Percentiles rank a stretch among this genome's conserved stretches.
phyloP scores from a whole-genome alignment of 306 rosid species.

The Myrica gale region DNA sequence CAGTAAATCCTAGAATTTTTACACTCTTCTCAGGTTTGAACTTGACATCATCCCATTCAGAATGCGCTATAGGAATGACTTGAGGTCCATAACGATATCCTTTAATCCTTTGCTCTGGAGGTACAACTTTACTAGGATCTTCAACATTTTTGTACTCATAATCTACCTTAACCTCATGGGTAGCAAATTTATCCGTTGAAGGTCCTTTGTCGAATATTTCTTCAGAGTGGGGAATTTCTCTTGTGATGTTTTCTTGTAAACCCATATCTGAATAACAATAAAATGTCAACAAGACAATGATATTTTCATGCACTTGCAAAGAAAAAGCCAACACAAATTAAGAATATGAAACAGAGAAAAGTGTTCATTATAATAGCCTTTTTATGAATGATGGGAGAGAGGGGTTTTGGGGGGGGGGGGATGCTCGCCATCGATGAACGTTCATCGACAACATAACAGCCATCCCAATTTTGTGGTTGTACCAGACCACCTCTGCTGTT shows the following conservation, averaged over 20 bases:
- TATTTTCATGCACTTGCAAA: neutral
- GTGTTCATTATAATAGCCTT: too few species aligned
- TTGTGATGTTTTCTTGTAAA: conserved; percentile 91
- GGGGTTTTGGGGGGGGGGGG: too few species aligned
- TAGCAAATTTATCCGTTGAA: conserved; percentile 65
- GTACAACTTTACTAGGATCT: conserved; percentile 53
- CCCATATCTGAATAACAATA: conserved; percentile 63
- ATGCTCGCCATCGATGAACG: too few species aligned
- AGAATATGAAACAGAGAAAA: neutral
- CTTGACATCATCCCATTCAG: conserved; percentile 84
- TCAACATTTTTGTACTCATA: conserved; percentile 68
- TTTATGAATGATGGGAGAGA: too few species aligned
- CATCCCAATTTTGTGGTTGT: too few species aligned
- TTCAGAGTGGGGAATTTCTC: conserved; percentile 84
- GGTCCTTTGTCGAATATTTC: conserved; percentile 95
- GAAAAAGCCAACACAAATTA: neutral
- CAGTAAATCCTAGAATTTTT: conserved; percentile 86
- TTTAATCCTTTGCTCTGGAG: conserved; percentile 89
- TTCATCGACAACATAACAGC: too few species aligned
- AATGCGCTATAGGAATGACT: conserved; percentile 77
- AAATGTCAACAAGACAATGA: conserved; percentile 20
- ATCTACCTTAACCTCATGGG: conserved; percentile 80
- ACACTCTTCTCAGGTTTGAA: conserved; percentile 90
- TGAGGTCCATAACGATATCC: conserved; percentile 96
- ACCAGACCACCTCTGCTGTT: neutral